These are phyloP conservation scores for Zelopaecilomyces penicillatus DNA, from an alignment of 2,329 filamentous ascomycete species.

Conservation along the genomic window DNA sequence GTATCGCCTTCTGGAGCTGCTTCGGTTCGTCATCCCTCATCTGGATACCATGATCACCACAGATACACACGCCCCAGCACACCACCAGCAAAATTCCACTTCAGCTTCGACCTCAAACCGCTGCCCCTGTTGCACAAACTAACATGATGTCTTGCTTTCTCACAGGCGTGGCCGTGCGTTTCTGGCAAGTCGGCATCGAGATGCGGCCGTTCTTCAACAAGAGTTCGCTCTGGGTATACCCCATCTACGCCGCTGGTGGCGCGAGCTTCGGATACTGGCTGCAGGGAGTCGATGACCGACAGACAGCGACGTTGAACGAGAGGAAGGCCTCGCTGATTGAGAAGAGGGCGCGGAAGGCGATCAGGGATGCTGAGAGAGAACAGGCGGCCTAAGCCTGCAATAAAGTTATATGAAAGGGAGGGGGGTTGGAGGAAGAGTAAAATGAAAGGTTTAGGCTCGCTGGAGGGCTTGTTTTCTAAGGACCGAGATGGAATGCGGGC, in stretches of 20 bases:
- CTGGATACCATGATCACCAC: background rate
- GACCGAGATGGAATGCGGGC: background rate
- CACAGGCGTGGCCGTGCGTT: constrained; percentile 77
- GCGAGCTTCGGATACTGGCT: constrained; percentile 97
- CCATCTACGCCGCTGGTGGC: constrained; percentile 75
- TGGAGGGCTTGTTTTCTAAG: too few species aligned
- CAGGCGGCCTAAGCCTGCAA: constrained; percentile 3
- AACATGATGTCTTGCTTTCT: too few species aligned
- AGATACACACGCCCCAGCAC: too few species aligned
- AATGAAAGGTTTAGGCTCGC: background rate
- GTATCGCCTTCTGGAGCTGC: constrained; percentile 75
- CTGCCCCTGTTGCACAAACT: too few species aligned
- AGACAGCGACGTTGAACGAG: constrained; percentile 67
- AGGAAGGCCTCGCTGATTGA: constrained; percentile 75
- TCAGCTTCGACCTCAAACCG: too few species aligned
- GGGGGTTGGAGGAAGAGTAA: background rate
- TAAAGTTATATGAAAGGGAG: background rate
- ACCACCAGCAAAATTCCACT: too few species aligned
- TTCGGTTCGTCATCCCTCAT: constrained; percentile 62
- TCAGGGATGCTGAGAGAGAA: constrained; percentile 23
- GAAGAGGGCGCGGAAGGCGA: constrained; percentile 67
- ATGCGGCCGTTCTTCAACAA: constrained; percentile 91
- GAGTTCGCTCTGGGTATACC: constrained; percentile 83
- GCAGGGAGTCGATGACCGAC: constrained; percentile 77
- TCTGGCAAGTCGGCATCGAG: constrained; percentile 97